These are phyloP conservation scores for Ceratocystis papillata DNA, from an alignment of 2,329 filamentous ascomycete species.

Conservation along the genomic window DNA sequence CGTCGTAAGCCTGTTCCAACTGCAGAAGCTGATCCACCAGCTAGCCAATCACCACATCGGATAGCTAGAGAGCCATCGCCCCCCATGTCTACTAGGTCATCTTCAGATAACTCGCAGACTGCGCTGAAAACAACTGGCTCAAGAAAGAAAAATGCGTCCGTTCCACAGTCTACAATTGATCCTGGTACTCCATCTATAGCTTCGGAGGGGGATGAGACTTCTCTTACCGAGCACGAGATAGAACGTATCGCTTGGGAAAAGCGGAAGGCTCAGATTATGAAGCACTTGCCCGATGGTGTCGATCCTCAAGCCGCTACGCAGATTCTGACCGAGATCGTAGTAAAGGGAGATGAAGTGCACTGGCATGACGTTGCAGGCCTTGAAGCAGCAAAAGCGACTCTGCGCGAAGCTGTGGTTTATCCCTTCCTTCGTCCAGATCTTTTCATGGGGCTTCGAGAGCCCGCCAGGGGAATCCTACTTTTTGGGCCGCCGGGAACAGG, in stretches of 20 bases:
- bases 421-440: slow-evolving; percentile 90
- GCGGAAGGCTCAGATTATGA: slow-evolving; percentile 47
- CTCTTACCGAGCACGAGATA: slow-evolving; percentile 7
- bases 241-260: slow-evolving; percentile 18
- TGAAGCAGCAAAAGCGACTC: slow-evolving; percentile 76
- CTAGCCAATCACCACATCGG: slow-evolving; percentile 3
- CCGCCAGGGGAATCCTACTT: slow-evolving; percentile 85
- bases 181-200: slow-evolving; percentile 11
- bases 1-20: slow-evolving; percentile 22
- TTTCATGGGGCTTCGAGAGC: slow-evolving; percentile 90
- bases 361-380: slow-evolving; percentile 91
- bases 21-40: background rate
- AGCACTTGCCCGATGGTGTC: slow-evolving; percentile 68
- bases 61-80: slow-evolving; percentile 15
- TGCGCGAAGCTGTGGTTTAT: slow-evolving; percentile 94
- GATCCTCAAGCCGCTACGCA: slow-evolving; percentile 76
- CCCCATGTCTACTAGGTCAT: slow-evolving; percentile 19
- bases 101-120: slow-evolving; percentile 20
- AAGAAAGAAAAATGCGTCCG: background rate
- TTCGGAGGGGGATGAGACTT: slow-evolving; percentile 13
- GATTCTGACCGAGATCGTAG: slow-evolving; percentile 90
- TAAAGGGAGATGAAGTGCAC: slow-evolving; percentile 86
- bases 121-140: background rate
- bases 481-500: slow-evolving; percentile 97
- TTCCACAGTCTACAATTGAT: background rate